A percentile compares a stretch with the other conserved stretches of the same genome.
phyloP scores from a whole-genome alignment of 352 stramenopile genomes.

The Thalassiosira ordinaria region DNA sequence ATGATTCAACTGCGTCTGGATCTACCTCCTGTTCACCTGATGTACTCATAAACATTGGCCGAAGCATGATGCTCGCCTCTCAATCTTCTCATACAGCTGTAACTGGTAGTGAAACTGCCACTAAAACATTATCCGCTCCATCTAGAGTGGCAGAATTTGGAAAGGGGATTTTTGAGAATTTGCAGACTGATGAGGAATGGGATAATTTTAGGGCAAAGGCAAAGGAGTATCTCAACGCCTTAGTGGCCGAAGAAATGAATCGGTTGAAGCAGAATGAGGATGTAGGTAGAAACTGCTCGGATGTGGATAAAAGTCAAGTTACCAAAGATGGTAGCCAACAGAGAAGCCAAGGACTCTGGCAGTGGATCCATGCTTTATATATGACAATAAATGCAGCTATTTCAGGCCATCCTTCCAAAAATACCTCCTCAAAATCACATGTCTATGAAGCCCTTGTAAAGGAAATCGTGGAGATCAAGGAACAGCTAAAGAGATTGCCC shows the following conservation, averaged over 20 bases:
- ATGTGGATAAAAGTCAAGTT: neutral
- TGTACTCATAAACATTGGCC: constrained; percentile 23
- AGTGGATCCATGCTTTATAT: no score
- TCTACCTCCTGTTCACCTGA: constrained; percentile 7
- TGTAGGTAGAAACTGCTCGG: neutral
- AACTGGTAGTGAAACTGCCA: constrained; percentile 8
- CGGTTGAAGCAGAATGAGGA: neutral
- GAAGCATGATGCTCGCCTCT: constrained; percentile 14
- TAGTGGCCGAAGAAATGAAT: constrained; percentile 9
- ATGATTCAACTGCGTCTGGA: neutral
- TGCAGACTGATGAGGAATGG: constrained; percentile 41
- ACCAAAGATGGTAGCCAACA: neutral
- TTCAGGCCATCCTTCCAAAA: neutral
- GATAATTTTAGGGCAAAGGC: constrained; percentile 20
- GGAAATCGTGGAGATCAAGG: constrained; percentile 18
- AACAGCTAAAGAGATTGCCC: constrained; percentile 21
- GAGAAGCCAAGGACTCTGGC: neutral
- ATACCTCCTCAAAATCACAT: neutral
- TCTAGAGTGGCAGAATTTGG: neutral
- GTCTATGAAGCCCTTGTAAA: constrained; percentile 24
- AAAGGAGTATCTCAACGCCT: constrained; percentile 15
- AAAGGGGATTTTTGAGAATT: constrained; percentile 4
- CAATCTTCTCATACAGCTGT: neutral
- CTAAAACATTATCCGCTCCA: neutral
- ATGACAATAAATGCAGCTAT: no score